Evolutionary conservation across 257 asterid species (phyloP).

Genomic region (Capsicum baccatum): DNA sequence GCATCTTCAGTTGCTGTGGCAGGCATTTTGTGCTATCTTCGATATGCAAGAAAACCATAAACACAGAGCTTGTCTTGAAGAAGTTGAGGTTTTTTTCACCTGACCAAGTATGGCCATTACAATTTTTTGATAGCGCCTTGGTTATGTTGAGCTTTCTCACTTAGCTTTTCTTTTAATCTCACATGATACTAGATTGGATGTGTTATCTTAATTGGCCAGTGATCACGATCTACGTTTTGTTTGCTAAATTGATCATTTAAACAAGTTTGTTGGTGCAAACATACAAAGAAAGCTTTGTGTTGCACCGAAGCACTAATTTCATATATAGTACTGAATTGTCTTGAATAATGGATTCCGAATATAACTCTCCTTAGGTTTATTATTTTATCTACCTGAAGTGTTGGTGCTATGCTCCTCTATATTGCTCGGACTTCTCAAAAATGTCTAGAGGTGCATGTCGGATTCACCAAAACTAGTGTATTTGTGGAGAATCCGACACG

Average conservation of each 20-base stretch:
- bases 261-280: conserved; percentile 15
- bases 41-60: conserved; percentile 42
- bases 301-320: neutral
- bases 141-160: conserved; percentile 31
- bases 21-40: conserved; percentile 52
- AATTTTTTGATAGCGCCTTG: conserved; percentile 58
- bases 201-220: conserved; percentile 17
- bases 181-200: conserved; percentile 30
- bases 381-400: conserved; percentile 10
- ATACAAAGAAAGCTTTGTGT: conserved; percentile 8
- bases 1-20: conserved; percentile 52
- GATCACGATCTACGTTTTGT: neutral
- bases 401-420: neutral
- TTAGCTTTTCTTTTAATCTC: conserved; percentile 36
- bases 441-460: too few relatives aligned
- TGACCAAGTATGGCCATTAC: conserved; percentile 39
- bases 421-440: too few relatives aligned
- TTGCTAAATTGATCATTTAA: neutral
- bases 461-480: too few relatives aligned
- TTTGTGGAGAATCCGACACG: too few relatives aligned
- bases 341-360: neutral
- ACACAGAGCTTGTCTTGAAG: conserved; percentile 37
- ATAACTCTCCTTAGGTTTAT: neutral
- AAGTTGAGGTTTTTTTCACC: conserved; percentile 35
- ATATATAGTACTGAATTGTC: neutral